Evolutionary conservation across 1,284 basidiomycete species (phyloP), one percentile per base, ranked within the genome.

Genomic region (Cerioporus squamosus): DNA sequence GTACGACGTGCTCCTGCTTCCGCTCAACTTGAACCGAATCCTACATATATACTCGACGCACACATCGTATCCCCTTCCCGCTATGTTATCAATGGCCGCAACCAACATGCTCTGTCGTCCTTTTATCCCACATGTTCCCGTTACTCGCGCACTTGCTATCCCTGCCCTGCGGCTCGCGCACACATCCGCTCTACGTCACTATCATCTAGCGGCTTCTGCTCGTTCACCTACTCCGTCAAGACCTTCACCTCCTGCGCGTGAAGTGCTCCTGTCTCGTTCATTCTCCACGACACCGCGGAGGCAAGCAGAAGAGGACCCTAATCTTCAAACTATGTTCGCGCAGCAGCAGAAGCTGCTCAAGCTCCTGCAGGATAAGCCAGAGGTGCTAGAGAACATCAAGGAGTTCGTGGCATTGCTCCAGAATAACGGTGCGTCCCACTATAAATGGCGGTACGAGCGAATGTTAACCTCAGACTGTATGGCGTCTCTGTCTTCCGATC

Each of bases 351-450:
- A 77, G 1, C 63, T 83, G 48, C 81, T 81, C 65, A 73, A 77
- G 54, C 81, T 86, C 66, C 65, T 88, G 17, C 74, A 79, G 42
- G 72, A 79, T 44, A 81, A 76, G 43, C 83, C 84, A 8, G 80
- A 82, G 46, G 81, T 81, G 3, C 64, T 86, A 24, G 69, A 73
- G 47, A 79, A 85, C 17, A 65, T 87, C 39, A 64, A 78, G 62
- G 73, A 81, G 59, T 73, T 88, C 68, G 72, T 77, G 22, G 63
- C 74, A 44, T 55, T 81, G 24, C 69, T 88, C 64, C 74, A 83
- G 61, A 77, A 80, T 15, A 72, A 80, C 69, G 86, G 87, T 87
- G 61, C 46, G 73, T 61, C 15, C 2, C 20, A 22, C 9, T 22
- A 14, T n/a, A 15, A 5, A n/a, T 20, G 49, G 45, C 29, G 24